These are phyloP conservation scores for Salix exigua DNA, from an alignment of 345 rosid species.

Conservation along the genomic window DNA sequence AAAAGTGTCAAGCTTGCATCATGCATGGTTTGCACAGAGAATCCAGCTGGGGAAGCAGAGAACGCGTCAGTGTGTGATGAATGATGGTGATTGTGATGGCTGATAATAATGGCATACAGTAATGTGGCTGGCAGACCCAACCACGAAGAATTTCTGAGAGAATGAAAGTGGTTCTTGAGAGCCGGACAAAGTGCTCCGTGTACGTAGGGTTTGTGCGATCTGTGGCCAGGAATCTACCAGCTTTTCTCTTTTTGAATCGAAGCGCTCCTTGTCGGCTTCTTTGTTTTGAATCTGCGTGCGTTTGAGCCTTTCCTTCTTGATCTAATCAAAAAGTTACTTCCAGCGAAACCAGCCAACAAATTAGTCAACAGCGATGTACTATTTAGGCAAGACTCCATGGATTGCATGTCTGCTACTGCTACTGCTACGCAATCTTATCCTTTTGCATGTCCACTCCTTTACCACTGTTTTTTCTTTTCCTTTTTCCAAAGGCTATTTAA, in stretches of 20 bases:
- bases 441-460: background rate
- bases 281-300: constrained; percentile 3
- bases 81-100: background rate
- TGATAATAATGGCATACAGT: background rate
- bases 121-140: constrained; percentile 5
- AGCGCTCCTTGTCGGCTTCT: constrained; percentile 16
- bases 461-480: background rate
- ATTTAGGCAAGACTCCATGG: too few species aligned
- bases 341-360: too few species aligned
- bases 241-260: constrained; percentile 21
- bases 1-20: background rate
- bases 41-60: background rate
- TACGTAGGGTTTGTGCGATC: background rate
- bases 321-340: too few species aligned
- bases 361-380: too few species aligned
- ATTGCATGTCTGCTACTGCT: too few species aligned
- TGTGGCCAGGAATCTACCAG: constrained; percentile 21
- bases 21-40: background rate
- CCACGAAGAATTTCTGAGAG: background rate
- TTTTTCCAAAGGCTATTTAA: background rate
- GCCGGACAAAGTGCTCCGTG: constrained; percentile 1
- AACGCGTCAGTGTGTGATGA: background rate
- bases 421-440: too few species aligned
- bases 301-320: background rate
- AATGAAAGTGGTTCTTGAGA: background rate